Conservation (phyloP, 495 filamentous ascomycete genomes). For the Copromyces sp. region DNA sequence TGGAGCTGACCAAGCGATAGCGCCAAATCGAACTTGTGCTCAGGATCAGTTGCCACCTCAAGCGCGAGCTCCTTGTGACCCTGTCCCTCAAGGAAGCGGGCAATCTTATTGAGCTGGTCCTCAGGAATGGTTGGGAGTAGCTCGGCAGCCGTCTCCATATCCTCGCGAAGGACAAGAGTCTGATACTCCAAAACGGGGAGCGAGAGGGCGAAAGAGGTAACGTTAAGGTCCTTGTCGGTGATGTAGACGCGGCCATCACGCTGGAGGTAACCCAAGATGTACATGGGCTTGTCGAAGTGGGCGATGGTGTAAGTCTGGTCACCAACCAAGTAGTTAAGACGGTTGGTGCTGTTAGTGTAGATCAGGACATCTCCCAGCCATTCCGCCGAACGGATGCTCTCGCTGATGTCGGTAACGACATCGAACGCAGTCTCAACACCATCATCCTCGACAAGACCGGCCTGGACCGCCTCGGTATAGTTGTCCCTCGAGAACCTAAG, state of each 20-base stretch:
- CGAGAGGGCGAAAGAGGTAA: constrained; percentile 83
- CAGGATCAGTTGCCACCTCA: constrained; percentile 89
- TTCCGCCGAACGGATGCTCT: constrained; percentile 87
- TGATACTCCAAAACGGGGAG: constrained; percentile 96
- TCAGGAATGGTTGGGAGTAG: constrained; percentile 71
- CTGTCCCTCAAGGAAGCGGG: constrained; percentile 94
- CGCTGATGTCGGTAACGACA: constrained; percentile 87
- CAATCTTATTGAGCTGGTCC: constrained; percentile 94
- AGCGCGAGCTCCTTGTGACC: constrained; percentile 92
- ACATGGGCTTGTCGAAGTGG: constrained; percentile 92
- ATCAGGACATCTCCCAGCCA: constrained; percentile 99
- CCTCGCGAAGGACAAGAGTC: constrained; percentile 87
- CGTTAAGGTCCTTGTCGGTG: constrained; percentile 86
- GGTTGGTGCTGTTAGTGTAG: constrained; percentile 94
- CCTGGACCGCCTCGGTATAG: constrained; percentile 70
- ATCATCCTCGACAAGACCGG: constrained; percentile 81
- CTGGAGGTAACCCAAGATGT: constrained; percentile 88
- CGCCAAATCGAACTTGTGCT: constrained; percentile 94
- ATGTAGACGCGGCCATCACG: constrained; percentile 90
- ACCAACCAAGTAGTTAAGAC: constrained; percentile 94
- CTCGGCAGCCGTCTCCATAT: constrained; percentile 85
- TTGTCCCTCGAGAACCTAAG: constrained; percentile 81
- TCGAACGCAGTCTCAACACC: constrained; percentile 97
- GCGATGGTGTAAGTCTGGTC: constrained; percentile 98
- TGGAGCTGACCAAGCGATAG: constrained; percentile 72